Conservation (phyloP, 208 protist genomes). For the Zelonia costaricensis region DNA sequence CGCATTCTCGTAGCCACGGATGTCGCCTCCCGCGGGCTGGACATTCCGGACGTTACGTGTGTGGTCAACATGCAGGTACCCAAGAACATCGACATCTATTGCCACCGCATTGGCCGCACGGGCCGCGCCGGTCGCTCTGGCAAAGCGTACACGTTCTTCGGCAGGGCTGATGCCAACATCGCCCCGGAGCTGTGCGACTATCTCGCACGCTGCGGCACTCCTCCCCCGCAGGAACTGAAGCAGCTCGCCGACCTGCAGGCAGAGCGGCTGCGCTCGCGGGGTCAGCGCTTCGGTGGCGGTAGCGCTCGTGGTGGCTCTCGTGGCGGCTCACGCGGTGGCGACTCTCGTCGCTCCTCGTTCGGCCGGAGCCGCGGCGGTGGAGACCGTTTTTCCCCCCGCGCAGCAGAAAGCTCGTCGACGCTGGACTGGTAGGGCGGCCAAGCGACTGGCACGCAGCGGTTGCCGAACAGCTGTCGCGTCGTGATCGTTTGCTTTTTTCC, state of each 20-base stretch:
- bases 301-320: too few species aligned
- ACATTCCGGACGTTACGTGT: constrained; percentile 94
- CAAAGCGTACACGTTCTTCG: constrained; percentile 87
- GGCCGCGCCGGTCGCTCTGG: constrained; percentile 89
- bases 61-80: constrained; percentile 95
- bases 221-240: constrained; percentile 48
- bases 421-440: too few species aligned
- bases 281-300: constrained; percentile 2
- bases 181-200: constrained; percentile 74
- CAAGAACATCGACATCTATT: constrained; percentile 93
- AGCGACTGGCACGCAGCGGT: too few species aligned
- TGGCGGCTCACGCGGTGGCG: background rate
- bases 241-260: constrained; percentile 42
- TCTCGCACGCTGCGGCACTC: constrained; percentile 62
- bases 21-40: constrained; percentile 94
- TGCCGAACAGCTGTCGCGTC: too few species aligned
- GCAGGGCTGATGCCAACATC: constrained; percentile 46
- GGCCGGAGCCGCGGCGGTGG: too few species aligned
- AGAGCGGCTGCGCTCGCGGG: background rate
- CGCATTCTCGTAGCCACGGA: constrained; percentile 94
- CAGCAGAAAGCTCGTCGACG: too few species aligned
- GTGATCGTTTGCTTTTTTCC: too few species aligned
- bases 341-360: background rate
- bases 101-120: constrained; percentile 96
- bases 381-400: too few species aligned